Percentiles rank a stretch among this genome's conserved stretches.
These are phyloP conservation scores for Aspergillus niger DNA, from an alignment of 2,329 filamentous ascomycete genomes.

Conservation along the genomic window DNA sequence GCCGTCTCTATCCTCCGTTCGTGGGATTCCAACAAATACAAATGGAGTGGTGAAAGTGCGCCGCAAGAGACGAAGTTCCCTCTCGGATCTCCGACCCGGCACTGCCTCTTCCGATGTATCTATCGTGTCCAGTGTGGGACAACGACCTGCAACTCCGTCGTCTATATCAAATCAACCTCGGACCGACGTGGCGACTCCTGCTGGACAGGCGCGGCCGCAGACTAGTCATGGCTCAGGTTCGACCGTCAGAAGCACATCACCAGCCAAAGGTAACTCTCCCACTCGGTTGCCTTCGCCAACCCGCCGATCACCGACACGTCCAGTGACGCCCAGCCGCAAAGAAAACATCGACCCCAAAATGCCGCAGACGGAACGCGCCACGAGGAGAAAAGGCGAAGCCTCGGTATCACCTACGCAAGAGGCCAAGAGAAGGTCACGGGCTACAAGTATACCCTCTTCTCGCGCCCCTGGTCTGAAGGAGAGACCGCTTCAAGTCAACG, in stretches of 20 bases:
- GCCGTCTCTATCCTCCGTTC: slow-evolving; percentile 52
- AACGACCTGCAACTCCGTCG: slow-evolving; percentile 42
- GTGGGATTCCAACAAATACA: slow-evolving; percentile 50
- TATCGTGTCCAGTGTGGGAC: slow-evolving; percentile 32
- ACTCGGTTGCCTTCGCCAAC: slow-evolving; percentile 34
- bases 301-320: slow-evolving; percentile 35
- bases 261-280: slow-evolving; percentile 34
- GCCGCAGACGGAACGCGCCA: slow-evolving; percentile 34
- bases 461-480: slow-evolving; percentile 38
- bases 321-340: slow-evolving; percentile 40
- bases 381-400: slow-evolving; percentile 36
- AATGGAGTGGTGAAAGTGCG: slow-evolving; percentile 48
- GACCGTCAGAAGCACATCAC: slow-evolving; percentile 34
- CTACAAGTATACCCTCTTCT: slow-evolving; percentile 55
- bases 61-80: slow-evolving; percentile 85
- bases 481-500: slow-evolving; percentile 33
- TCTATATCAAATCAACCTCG: slow-evolving; percentile 29
- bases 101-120: slow-evolving; percentile 61
- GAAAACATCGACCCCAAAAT: slow-evolving; percentile 43
- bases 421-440: slow-evolving; percentile 48
- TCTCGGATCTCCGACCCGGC: slow-evolving; percentile 78
- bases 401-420: slow-evolving; percentile 40
- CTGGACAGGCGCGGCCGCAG: slow-evolving; percentile 32
- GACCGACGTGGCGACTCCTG: slow-evolving; percentile 32
- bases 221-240: slow-evolving; percentile 33